Percentiles rank a stretch among this genome's conserved stretches.
phyloP scores from a whole-genome alignment of 2,329 filamentous ascomycete genomes.

The Lasiodiplodia sp. region DNA sequence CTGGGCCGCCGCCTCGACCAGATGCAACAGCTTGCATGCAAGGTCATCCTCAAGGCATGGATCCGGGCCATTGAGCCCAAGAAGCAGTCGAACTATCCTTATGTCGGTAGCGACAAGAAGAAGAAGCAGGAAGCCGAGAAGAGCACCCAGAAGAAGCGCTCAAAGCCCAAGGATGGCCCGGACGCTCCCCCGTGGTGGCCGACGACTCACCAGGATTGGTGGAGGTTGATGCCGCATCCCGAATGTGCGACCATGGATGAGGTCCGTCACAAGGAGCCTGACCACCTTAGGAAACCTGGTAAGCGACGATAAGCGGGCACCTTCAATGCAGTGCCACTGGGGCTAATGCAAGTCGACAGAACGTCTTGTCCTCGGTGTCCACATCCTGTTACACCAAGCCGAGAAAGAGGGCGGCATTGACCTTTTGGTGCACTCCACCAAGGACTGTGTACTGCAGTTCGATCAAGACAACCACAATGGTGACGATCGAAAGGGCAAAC shows the following conservation, averaged over 20 bases:
- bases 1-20: constrained; percentile 61
- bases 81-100: constrained; percentile 78
- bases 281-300: constrained; percentile 75
- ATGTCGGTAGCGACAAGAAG: constrained; percentile 69
- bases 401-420: constrained; percentile 19
- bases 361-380: constrained; percentile 29
- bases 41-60: constrained; percentile 77
- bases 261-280: constrained; percentile 75
- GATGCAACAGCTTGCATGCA: constrained; percentile 75
- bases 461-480: constrained; percentile 28
- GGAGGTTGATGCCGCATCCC: constrained; percentile 21
- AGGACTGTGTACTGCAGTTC: constrained; percentile 26
- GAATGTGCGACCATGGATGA: constrained; percentile 33
- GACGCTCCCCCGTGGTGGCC: constrained; percentile 47
- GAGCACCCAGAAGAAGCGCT: constrained; percentile 18
- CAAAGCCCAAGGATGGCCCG: constrained; percentile 53
- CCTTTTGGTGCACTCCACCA: constrained; percentile 30
- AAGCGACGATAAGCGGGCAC: not conserved
- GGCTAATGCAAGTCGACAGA: constrained; percentile 19
- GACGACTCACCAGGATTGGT: constrained; percentile 18
- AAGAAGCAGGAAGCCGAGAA: constrained; percentile 40
- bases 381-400: constrained; percentile 28
- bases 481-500: constrained; percentile 22
- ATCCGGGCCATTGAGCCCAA: constrained; percentile 78
- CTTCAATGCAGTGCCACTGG: not conserved